phyloP scores from a whole-genome alignment of 2,329 filamentous ascomycete species.

The Fonsecaea erecta region DNA sequence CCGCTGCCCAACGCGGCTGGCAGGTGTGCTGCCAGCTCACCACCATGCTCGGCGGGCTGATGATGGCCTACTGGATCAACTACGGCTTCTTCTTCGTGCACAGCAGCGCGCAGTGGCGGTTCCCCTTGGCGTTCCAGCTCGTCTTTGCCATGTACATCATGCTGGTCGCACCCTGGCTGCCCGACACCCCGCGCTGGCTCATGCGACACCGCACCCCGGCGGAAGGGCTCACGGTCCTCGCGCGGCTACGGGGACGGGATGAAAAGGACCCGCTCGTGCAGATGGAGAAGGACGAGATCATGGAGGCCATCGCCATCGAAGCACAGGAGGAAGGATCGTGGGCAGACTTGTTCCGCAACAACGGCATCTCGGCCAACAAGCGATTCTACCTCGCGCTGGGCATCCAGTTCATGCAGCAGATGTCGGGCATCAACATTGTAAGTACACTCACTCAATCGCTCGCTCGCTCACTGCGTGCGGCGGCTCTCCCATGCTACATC shows the following conservation, averaged over 20 bases:
- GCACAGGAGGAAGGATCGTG: constrained; percentile 40
- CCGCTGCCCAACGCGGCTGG: constrained; percentile 15
- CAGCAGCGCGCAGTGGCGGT: constrained; percentile 23
- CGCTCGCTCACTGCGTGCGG: too few species aligned
- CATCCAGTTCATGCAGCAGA: constrained; percentile 48
- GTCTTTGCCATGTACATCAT: constrained; percentile 52
- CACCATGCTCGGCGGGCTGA: constrained; percentile 23
- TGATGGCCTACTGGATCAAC: constrained; percentile 25
- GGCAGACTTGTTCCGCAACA: constrained; percentile 43
- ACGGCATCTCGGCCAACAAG: constrained; percentile 43
- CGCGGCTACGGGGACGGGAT: constrained; percentile 40
- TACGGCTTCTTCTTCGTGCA: constrained; percentile 18
- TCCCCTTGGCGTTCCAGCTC: constrained; percentile 29
- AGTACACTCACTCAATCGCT: too few species aligned
- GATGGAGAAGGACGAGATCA: constrained; percentile 47
- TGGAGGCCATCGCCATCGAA: constrained; percentile 39
- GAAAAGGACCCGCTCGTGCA: constrained; percentile 40
- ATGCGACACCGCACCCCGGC: constrained; percentile 59
- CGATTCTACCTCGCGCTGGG: constrained; percentile 55
- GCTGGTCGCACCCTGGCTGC: constrained; percentile 47
- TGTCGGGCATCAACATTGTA: constrained; percentile 52
- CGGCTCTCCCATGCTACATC: too few species aligned
- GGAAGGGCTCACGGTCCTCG: constrained; percentile 55
- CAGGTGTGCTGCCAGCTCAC: constrained; percentile 22
- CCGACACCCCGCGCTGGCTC: constrained; percentile 52